These are phyloP conservation scores for Triangularia verruculosa DNA, from an alignment of 2,329 filamentous ascomycete genomes.

Conservation along the genomic window DNA sequence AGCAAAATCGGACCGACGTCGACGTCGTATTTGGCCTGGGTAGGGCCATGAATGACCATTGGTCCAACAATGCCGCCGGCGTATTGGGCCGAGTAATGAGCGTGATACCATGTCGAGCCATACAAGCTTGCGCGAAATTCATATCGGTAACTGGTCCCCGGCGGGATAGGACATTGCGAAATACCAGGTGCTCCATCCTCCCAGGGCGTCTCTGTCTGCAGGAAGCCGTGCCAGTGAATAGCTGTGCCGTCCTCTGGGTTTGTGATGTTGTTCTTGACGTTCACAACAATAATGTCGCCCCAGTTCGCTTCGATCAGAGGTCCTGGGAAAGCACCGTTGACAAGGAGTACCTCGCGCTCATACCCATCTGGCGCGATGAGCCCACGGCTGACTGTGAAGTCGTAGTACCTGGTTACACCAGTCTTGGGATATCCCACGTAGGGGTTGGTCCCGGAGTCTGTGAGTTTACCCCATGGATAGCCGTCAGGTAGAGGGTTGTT, in stretches of 20 bases:
- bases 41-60: slow-evolving; percentile 59
- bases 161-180: slow-evolving; percentile 64
- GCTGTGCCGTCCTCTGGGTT: slow-evolving; percentile 45
- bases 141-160: slow-evolving; percentile 55
- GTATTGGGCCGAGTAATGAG: slow-evolving; percentile 58
- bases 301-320: slow-evolving; percentile 63
- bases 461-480: slow-evolving; percentile 50
- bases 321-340: slow-evolving; percentile 66
- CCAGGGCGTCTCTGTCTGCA: slow-evolving; percentile 48
- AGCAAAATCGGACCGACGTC: slow-evolving; percentile 57
- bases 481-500: slow-evolving; percentile 50
- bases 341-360: slow-evolving; percentile 50
- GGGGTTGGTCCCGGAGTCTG: slow-evolving; percentile 46
- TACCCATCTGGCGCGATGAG: slow-evolving; percentile 57
- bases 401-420: slow-evolving; percentile 53
- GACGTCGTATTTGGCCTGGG: slow-evolving; percentile 54
- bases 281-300: slow-evolving; percentile 52
- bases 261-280: slow-evolving; percentile 66
- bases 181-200: slow-evolving; percentile 53
- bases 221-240: slow-evolving; percentile 55
- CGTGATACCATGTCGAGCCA: slow-evolving; percentile 58
- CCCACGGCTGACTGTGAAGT: slow-evolving; percentile 51
- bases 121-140: slow-evolving; percentile 52
- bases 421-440: slow-evolving; percentile 49
- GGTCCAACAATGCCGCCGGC: slow-evolving; percentile 59